Conservation (phyloP, 2,329 filamentous ascomycete genomes). For the Pseudocercospora cruenta region DNA sequence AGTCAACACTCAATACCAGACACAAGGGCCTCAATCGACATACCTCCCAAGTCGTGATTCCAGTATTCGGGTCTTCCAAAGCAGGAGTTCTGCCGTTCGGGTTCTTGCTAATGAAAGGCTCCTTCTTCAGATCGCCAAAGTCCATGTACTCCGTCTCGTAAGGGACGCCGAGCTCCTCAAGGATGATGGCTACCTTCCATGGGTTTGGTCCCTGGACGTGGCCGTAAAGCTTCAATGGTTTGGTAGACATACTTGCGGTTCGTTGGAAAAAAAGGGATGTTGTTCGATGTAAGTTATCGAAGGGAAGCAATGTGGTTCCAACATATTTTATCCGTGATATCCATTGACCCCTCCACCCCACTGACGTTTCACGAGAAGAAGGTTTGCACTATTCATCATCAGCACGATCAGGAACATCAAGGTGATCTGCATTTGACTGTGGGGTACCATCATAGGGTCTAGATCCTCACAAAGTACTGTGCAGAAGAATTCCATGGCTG, state of each 20-base stretch:
- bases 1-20: background rate
- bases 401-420: background rate
- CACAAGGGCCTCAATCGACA: background rate
- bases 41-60: conserved; percentile 44
- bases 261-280: background rate
- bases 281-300: background rate
- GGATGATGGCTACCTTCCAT: conserved; percentile 50
- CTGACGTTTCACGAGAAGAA: conserved; percentile 1
- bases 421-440: background rate
- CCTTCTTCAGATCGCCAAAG: conserved; percentile 47
- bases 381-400: conserved; percentile 10
- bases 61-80: conserved; percentile 52
- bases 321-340: background rate
- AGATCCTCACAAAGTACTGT: background rate
- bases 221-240: conserved; percentile 37
- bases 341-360: background rate
- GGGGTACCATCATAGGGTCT: background rate
- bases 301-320: background rate
- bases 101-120: conserved; percentile 45
- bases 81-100: conserved; percentile 49
- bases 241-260: conserved; percentile 22
- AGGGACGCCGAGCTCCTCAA: conserved; percentile 49
- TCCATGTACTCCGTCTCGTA: conserved; percentile 43
- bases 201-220: conserved; percentile 45
- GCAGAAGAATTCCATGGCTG: too few relatives aligned